A percentile compares a stretch with the other conserved stretches of the same genome.
These are phyloP conservation scores for Cystofilobasidium capitatum DNA, from an alignment of 768 basidiomycete genomes.

Conservation along the genomic window DNA sequence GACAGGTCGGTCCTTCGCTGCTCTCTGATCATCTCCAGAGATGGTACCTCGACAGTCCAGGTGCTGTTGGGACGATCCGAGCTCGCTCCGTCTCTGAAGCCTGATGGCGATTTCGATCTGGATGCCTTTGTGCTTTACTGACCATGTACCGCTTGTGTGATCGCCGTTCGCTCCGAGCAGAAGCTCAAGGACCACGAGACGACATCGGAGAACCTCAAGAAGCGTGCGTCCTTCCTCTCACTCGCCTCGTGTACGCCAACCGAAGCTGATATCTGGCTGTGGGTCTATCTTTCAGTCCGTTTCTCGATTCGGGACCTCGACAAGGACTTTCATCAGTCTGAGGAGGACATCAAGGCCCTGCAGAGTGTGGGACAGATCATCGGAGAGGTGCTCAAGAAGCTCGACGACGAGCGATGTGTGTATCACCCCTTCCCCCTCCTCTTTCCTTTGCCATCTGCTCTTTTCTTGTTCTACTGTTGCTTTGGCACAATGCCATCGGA, in stretches of 20 bases:
- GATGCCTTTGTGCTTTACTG: neutral
- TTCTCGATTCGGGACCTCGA: slow-evolving; percentile 83
- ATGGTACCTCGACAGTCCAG: slow-evolving; percentile 1
- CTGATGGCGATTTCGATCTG: neutral
- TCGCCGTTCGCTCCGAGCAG: slow-evolving; percentile 44
- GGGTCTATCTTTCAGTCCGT: slow-evolving; percentile 45
- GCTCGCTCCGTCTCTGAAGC: neutral
- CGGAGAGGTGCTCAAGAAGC: slow-evolving; percentile 95
- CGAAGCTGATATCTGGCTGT: neutral
- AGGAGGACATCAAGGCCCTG: slow-evolving; percentile 97
- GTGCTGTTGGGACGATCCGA: neutral
- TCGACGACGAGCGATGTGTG: slow-evolving; percentile 94
- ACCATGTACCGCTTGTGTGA: neutral
- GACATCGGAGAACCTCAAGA: slow-evolving; percentile 79
- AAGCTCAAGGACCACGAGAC: slow-evolving; percentile 90
- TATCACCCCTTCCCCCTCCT: slow-evolving; percentile 23
- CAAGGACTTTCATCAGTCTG: slow-evolving; percentile 83
- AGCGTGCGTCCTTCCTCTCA: slow-evolving; percentile 48
- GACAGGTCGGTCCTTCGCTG: slow-evolving; percentile 34
- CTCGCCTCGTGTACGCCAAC: neutral
- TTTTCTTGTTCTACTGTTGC: neutral
- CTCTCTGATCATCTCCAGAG: neutral
- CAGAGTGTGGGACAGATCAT: slow-evolving; percentile 99
- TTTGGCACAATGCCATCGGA: no score
- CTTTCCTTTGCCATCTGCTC: neutral